These are phyloP conservation scores for Porcisia deanei DNA, from an alignment of 208 protist species.

Conservation along the genomic window DNA sequence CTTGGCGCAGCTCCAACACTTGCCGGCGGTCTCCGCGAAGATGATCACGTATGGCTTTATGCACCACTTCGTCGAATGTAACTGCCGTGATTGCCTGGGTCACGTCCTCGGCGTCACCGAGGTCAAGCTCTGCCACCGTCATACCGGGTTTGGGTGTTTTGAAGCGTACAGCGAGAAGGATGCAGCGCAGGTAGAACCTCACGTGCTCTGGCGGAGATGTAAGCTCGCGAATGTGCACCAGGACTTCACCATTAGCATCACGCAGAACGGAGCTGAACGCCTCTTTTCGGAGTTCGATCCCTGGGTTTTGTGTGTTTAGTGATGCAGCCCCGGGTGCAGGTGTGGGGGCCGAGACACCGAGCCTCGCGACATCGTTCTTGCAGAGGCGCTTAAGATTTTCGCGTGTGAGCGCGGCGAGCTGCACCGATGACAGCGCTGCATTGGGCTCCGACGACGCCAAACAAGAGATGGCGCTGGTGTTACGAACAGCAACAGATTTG, in stretches of 20 bases:
- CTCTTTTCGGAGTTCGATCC: neutral
- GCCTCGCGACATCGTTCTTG: neutral
- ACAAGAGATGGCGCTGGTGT: neutral
- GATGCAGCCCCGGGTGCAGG: neutral
- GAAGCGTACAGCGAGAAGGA: constrained; percentile 69
- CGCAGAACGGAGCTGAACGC: neutral
- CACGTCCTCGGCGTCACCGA: constrained; percentile 66
- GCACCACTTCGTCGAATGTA: constrained; percentile 74
- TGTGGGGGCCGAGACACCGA: neutral
- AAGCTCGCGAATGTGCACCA: constrained; percentile 49
- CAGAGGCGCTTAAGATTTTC: constrained; percentile 33
- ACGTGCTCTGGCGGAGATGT: constrained; percentile 56
- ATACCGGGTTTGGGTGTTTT: constrained; percentile 59
- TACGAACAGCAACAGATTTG: constrained; percentile 4
- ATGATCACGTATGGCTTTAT: constrained; percentile 64
- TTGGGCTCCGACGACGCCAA: neutral
- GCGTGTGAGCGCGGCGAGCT: constrained; percentile 25
- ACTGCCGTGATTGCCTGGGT: constrained; percentile 73
- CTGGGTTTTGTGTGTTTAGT: neutral
- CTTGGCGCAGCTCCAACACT: constrained; percentile 71
- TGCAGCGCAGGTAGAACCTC: constrained; percentile 69
- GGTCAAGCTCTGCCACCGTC: constrained; percentile 68
- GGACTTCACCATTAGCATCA: constrained; percentile 15
- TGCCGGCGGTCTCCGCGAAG: constrained; percentile 71
- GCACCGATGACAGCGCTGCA: constrained; percentile 1